Conservation (phyloP, 148 eudicot species). For the Cornus florida region DNA sequence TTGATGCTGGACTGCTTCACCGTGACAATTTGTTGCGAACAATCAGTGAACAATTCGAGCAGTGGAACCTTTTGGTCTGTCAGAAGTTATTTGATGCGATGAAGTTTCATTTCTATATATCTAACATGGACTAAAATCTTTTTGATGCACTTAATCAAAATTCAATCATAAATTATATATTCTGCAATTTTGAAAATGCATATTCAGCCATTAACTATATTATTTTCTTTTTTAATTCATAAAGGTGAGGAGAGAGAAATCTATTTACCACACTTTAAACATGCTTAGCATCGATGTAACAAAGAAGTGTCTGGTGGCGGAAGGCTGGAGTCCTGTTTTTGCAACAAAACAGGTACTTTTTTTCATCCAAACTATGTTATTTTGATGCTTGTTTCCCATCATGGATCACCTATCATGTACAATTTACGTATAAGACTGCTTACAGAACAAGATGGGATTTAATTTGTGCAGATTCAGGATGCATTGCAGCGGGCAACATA, state of each 20-base stretch:
- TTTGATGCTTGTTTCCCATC: background rate
- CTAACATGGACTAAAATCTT: background rate
- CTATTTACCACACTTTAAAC: slow-evolving; percentile 87
- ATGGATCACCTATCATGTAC: slow-evolving; percentile 1
- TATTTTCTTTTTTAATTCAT: slow-evolving; percentile 14
- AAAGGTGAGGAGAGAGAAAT: slow-evolving; percentile 89
- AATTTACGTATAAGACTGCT: slow-evolving; percentile 5
- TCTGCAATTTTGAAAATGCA: background rate
- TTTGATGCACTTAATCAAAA: background rate
- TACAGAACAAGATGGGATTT: slow-evolving; percentile 18
- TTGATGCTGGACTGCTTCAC: slow-evolving; percentile 77
- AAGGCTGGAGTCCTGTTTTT: slow-evolving; percentile 98
- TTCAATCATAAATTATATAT: background rate
- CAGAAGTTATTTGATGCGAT: background rate
- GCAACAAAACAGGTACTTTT: slow-evolving; percentile 75
- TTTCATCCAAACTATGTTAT: background rate
- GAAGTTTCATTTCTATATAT: slow-evolving; percentile 7
- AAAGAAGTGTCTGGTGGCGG: slow-evolving; percentile 97
- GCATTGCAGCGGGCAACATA: slow-evolving; percentile 70
- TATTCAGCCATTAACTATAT: slow-evolving; percentile 7
- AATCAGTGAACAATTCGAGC: slow-evolving; percentile 79
- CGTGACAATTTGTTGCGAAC: slow-evolving; percentile 71
- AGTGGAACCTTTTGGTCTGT: slow-evolving; percentile 83
- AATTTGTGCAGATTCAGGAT: slow-evolving; percentile 75
- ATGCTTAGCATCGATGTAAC: slow-evolving; percentile 99